A percentile compares a stretch with the other conserved stretches of the same genome.
Evolutionary conservation across 1,284 basidiomycete species (phyloP).

Genomic region (Xerocomus nothofagi): DNA sequence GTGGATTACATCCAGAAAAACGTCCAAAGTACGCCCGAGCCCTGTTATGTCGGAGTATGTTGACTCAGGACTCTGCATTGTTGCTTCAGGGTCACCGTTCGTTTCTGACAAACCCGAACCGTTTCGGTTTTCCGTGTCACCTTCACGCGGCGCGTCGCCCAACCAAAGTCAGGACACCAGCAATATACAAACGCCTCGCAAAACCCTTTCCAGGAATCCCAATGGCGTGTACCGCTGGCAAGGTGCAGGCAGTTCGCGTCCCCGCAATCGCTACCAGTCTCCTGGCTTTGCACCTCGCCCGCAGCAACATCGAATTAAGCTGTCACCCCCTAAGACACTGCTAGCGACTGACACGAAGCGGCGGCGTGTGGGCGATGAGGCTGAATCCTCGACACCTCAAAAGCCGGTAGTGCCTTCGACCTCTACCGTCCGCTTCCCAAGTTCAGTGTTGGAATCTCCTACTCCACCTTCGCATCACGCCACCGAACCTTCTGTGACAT

Average conservation of each 20-base stretch:
- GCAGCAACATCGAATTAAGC: conserved; percentile 41
- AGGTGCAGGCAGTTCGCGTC: conserved; percentile 65
- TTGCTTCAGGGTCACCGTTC: conserved; percentile 28
- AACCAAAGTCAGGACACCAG: conserved; percentile 19
- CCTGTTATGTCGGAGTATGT: conserved; percentile 7
- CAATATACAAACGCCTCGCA: conserved; percentile 39
- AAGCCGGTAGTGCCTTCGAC: conserved; percentile 27
- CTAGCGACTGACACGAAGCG: conserved; percentile 54
- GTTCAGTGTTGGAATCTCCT: conserved; percentile 16
- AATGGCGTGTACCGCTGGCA: conserved; percentile 69
- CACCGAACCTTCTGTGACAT: conserved; percentile 7
- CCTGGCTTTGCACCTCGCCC: conserved; percentile 59
- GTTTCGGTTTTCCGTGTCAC: conserved; percentile 58
- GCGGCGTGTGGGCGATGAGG: conserved; percentile 54
- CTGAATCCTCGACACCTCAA: conserved; percentile 35
- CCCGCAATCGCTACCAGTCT: conserved; percentile 64
- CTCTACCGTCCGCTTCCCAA: conserved; percentile 26
- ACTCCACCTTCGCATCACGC: conserved; percentile 6
- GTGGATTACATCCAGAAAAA: conserved; percentile 50
- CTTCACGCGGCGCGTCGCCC: conserved; percentile 46
- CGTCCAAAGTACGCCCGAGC: conserved; percentile 36
- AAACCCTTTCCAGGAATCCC: conserved; percentile 63
- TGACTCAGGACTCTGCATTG: conserved; percentile 13
- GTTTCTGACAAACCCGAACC: conserved; percentile 44
- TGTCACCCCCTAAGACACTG: conserved; percentile 41